Conservation (phyloP, 257 asterid species). For the Solanum etuberosum region DNA sequence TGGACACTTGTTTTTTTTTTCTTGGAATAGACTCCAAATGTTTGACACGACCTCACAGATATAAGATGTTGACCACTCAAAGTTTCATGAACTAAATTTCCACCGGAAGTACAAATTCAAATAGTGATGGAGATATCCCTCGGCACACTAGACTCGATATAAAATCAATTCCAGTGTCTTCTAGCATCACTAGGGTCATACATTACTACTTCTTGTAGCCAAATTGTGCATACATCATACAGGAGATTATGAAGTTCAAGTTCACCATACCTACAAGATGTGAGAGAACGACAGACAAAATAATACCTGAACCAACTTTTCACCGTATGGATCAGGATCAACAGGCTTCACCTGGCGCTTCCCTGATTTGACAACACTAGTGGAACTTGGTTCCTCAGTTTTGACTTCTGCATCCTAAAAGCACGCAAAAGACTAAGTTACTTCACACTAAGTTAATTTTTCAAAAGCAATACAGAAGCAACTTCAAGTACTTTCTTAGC, state of each 20-base stretch:
- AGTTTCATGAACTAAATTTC: background rate
- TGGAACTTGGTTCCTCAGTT: slow-evolving; percentile 60
- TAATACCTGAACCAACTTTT: slow-evolving; percentile 70
- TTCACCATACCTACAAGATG: background rate
- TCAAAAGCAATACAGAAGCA: slow-evolving; percentile 3
- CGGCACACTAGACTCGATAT: background rate
- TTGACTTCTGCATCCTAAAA: slow-evolving; percentile 86
- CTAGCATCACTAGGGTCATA: background rate
- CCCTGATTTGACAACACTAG: slow-evolving; percentile 57
- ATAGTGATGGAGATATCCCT: background rate
- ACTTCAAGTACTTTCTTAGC: slow-evolving; percentile 69
- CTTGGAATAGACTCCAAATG: background rate
- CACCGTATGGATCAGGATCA: slow-evolving; percentile 91
- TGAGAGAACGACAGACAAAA: background rate
- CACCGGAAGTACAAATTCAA: background rate
- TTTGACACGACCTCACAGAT: background rate
- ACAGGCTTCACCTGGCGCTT: slow-evolving; percentile 78
- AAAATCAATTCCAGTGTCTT: background rate
- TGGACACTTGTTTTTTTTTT: background rate
- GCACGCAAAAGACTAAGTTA: background rate
- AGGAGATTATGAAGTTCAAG: background rate
- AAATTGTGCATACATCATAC: background rate
- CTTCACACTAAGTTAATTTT: background rate
- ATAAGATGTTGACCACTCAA: background rate
- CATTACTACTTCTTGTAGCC: background rate